Evolutionary conservation across 2,329 filamentous ascomycete genomes (phyloP).

Genomic region (Cercospora citrullina): DNA sequence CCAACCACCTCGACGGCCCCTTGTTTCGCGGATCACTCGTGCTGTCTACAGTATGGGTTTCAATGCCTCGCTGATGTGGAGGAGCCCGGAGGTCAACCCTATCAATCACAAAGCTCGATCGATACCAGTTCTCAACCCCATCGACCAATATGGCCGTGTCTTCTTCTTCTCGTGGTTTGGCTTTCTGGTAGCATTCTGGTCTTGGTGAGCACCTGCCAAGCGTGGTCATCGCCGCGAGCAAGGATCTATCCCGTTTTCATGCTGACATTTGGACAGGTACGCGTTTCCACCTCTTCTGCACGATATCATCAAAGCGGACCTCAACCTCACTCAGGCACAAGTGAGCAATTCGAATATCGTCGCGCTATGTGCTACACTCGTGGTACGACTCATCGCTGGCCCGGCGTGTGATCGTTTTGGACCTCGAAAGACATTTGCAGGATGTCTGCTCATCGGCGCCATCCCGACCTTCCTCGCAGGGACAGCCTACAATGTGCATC

Average conservation of each 20-base stretch:
- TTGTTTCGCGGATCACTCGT: not conserved
- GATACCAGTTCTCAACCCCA: conserved; percentile 74
- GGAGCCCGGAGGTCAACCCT: conserved; percentile 73
- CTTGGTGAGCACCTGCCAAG: conserved; percentile 54
- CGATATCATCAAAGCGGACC: conserved; percentile 76
- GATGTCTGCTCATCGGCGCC: conserved; percentile 72
- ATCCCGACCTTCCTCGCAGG: conserved; percentile 82
- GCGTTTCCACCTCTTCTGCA: conserved; percentile 82
- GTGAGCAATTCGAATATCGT: conserved; percentile 90
- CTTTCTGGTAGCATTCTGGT: conserved; percentile 85
- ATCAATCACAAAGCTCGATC: conserved; percentile 80
- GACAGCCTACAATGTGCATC: conserved; percentile 65
- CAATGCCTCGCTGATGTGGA: conserved; percentile 41
- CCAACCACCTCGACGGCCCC: not conserved
- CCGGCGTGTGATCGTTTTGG: conserved; percentile 85
- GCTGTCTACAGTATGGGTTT: conserved; percentile 23
- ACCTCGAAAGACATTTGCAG: conserved; percentile 75
- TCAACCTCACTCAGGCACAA: conserved; percentile 68
- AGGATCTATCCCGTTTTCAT: not conserved
- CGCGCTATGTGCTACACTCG: conserved; percentile 70
- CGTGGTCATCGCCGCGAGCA: not conserved
- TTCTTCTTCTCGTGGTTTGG: conserved; percentile 90
- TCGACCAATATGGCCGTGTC: conserved; percentile 78
- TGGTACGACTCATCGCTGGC: conserved; percentile 76
- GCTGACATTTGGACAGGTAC: conserved; percentile 61